Base-by-base conservation (phyloP, 2,329 filamentous ascomycete species). In the Alternaria arborescens region DNA sequence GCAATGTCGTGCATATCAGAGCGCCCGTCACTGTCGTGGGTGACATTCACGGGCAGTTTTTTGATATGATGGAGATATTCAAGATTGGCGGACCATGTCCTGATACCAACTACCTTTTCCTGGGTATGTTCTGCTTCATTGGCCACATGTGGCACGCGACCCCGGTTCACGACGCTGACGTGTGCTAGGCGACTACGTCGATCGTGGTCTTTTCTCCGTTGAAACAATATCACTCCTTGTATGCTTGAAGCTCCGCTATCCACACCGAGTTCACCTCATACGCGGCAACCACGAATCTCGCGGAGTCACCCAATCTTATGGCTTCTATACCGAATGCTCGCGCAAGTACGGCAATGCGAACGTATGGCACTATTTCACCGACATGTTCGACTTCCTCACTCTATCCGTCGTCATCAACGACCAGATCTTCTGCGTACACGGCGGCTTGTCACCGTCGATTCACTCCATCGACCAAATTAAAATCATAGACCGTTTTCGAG, bases 401-500 rank as follows among this genome's bases (percentile, higher is more conserved):
- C 84, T 99, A 58, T 97, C 92, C 72, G 96, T 98, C 62, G 94
- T 99, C 66, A 99, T 99, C 77, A 97, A 98, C 78, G 91, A 99
- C 79, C 92, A 98, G 79, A 99, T 99, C 69, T 99, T 99, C 79
- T 99, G 95, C 79, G 95, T 99, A 7, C 95, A 99, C 79, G 95
- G 95, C 77, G 95, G 90, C 83, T 79, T 80, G 76, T 79, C 78
- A 48, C 80, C 82, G 24, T 91, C 90, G 30, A 98, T 99, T 77
- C 95, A 99, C 81, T 97, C 92, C 44, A 97, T 99, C 77, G 95
- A 99, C 79, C 95, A 99, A 81, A 98, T 99, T 82, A 98, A 99
- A 80, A 97, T 99, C 79, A 98, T 99, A 77, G 95, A 99, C 81
- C 92, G 95, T 46, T 99, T 98, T 84, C 90, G 95, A 69, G 95